Evolutionary conservation across 169 alveolate genomes (phyloP).

Genomic region (Eimeria brunetti): DNA sequence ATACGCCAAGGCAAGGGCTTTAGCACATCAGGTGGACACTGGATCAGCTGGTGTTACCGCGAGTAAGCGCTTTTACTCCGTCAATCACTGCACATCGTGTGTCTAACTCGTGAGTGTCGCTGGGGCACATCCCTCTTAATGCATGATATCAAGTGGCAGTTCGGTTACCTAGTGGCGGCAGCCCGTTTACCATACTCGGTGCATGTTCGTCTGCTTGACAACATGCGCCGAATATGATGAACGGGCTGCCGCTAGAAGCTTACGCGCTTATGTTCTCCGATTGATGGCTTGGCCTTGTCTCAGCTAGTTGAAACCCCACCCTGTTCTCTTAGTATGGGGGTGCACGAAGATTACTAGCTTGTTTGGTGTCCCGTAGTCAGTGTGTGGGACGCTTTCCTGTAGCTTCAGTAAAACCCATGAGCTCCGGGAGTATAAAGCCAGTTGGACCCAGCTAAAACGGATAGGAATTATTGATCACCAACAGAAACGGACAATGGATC

Average conservation of each 20-base stretch:
- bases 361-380: not conserved
- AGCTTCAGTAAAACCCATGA: not conserved
- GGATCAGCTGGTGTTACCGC: not conserved
- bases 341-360: not conserved
- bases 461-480: not conserved
- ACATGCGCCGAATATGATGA: not conserved
- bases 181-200: not conserved
- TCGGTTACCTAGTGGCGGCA: not conserved
- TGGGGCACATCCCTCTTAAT: not conserved
- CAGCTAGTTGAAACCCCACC: not conserved
- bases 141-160: not conserved
- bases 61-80: not conserved
- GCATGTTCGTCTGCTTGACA: not conserved
- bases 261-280: not conserved
- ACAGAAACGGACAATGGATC: not conserved
- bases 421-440: not conserved
- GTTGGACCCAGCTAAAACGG: not conserved
- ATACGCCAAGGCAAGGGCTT: not conserved
- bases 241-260: not conserved
- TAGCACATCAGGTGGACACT: not conserved
- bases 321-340: not conserved
- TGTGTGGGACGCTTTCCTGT: not conserved
- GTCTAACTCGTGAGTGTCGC: not conserved
- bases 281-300: not conserved
- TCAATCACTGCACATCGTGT: not conserved